phyloP scores from a whole-genome alignment of 2,329 filamentous ascomycete genomes.

The Madurella fahalii region DNA sequence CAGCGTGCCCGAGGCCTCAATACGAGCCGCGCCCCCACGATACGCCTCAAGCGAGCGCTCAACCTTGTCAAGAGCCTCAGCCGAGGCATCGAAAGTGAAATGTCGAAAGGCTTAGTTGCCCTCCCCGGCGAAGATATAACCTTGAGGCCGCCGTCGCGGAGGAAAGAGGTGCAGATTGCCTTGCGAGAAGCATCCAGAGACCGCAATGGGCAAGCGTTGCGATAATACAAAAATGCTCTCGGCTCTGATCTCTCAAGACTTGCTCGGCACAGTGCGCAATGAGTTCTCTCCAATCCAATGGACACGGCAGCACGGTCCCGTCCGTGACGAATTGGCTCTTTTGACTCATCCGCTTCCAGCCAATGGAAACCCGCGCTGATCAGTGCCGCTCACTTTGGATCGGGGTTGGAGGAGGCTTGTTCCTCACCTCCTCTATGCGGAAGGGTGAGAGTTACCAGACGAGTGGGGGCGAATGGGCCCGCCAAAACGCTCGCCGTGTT shows the following conservation, averaged over 20 bases:
- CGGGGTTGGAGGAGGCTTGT: conserved; percentile 7
- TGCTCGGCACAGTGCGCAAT: conserved; percentile 2
- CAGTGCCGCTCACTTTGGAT: not conserved
- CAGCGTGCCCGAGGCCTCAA: too few species aligned
- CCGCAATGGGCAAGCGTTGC: not conserved
- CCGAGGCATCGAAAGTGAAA: too few species aligned
- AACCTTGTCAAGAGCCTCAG: too few species aligned
- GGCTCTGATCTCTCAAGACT: not conserved
- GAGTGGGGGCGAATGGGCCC: conserved; percentile 1
- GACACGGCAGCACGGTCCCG: conserved; percentile 4
- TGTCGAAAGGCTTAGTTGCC: too few species aligned
- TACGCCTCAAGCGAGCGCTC: too few species aligned
- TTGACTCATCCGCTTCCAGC: conserved; percentile 13
- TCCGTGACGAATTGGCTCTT: conserved; percentile 7
- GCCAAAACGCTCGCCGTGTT: conserved; percentile 24
- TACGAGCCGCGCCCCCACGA: too few species aligned
- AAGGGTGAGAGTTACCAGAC: not conserved
- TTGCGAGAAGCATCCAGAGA: not conserved
- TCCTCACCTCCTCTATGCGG: not conserved
- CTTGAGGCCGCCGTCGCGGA: too few species aligned
- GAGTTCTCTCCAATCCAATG: too few species aligned
- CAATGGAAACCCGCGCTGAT: conserved; percentile 3
- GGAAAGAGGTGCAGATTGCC: too few species aligned
- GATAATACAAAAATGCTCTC: not conserved
- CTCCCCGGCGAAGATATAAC: too few species aligned